Base-by-base conservation (phyloP, 2,329 filamentous ascomycete genomes). In the Arachnopeziza araneosa region DNA sequence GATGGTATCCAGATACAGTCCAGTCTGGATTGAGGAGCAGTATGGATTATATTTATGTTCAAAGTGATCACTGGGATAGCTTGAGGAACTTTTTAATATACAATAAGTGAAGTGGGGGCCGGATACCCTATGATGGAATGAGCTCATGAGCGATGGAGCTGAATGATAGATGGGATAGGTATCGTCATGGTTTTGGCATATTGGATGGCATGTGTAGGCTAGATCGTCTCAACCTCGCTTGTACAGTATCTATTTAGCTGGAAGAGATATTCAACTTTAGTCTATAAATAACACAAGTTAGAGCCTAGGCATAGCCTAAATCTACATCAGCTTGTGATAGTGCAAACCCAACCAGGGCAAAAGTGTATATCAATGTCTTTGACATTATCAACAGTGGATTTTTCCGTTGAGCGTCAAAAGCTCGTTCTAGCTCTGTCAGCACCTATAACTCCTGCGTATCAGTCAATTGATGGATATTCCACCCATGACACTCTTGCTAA, bases 31-130 rank as follows among this genome's bases (percentile, higher is more conserved):
- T 99, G 80, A 84, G 91, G 74, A 93, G 87, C 76, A 97, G 92
- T 78, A 99, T 99, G 95, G 90, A 85, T 69, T 99, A 99, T 72
- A 96, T 99, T 80, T 99, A 93, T 74, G 82, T 85, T 61, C 89
- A 98, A 75, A 91, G 90, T 65, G 89, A 97, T 71, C 82, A 89
- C 61, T 99, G 93, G 91, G 89, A 96, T 71, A 89, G 88, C 49
- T 79, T 96, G 72, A 80, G 88, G 74, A 98, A 88, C 67, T 86
- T 98, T 70, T 70, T 96, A 22, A 88, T 91, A 82, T 89, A 96
- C 75, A 98, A 98, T 68, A 85, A 85, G 72, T 87, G 36, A 44
- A 4, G 36, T 44, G 36, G 17, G 30, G 17, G 17, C 10, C 17
- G 36, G 36, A 44, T 44, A 44, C 36, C 36, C 36, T 4, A 44